Evolutionary conservation across 2,329 filamentous ascomycete species (phyloP), one percentile per base, ranked within the genome.

Genomic region (Penicillium sp.): DNA sequence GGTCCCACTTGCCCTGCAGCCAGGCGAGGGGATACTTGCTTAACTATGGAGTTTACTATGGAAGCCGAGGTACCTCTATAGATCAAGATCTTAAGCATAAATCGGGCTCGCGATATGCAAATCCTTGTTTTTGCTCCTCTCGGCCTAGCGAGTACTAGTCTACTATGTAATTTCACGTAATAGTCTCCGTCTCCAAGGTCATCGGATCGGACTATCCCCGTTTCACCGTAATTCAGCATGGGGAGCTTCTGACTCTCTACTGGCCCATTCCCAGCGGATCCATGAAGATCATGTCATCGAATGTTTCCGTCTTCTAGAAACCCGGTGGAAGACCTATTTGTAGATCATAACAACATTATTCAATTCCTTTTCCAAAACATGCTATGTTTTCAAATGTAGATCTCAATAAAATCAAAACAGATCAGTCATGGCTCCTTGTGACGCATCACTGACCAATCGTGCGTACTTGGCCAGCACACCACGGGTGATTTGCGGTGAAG

Each of bases 391-490:
- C 3, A 21, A 6, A 22, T 22, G 11, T 24, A 44, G 43, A 43
- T 44, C 27, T 10, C 32, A 36, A 43, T 43, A 38, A 34, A 46
- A 47, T 44, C 59, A 64, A 40, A 58, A 89, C 53, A 87, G 70
- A 77, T 96, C 92, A 38, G 92, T 96, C 75, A 96, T 88, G 8
- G 92, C 92, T 5, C 93, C 93, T 66, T 93, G 89, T 71, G 88
- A 93, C 10, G 93, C 93, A 82, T 97, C 92, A 1, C 92, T 89
- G 0, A 97, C 93, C 67, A 97, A 74, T 41, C 83, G 78, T 6
- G 89, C 89, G 77, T 97, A 97, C 80, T 97, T 97, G 5, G 90
- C 92, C 77, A 97, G 69, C 39, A 88, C 88, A 38, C 93, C 93
- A 52, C 93, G 84, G 63, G 87, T 92, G 9, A 96, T 90, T 57